These are phyloP conservation scores for Scutellaria barbata DNA, from an alignment of 257 asterid species.

Conservation along the genomic window DNA sequence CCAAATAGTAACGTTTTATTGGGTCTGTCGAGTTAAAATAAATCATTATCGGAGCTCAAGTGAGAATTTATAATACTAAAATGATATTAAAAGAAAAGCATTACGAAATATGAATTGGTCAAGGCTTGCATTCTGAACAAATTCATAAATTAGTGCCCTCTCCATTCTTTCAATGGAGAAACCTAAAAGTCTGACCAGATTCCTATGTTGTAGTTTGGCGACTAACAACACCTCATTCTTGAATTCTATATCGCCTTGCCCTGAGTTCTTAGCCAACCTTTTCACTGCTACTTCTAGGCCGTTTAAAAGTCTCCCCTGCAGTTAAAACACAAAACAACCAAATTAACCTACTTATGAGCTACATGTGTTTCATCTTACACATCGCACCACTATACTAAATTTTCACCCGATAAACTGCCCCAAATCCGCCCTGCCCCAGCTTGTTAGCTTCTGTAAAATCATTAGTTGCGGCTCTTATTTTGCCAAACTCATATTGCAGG, in stretches of 20 bases:
- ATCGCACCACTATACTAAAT: too few relatives aligned
- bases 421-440: conserved; percentile 50
- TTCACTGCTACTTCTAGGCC: conserved; percentile 45
- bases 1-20: too few relatives aligned
- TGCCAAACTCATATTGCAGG: conserved; percentile 26
- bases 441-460: conserved; percentile 35
- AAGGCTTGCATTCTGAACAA: conserved; percentile 38
- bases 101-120: conserved; percentile 47
- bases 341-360: too few relatives aligned
- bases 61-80: too few relatives aligned
- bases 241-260: conserved; percentile 40
- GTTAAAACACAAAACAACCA: not conserved
- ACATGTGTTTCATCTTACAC: not conserved
- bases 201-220: conserved; percentile 43
- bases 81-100: not conserved
- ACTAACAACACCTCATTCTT: conserved; percentile 40
- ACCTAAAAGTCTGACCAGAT: conserved; percentile 44
- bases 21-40: too few relatives aligned
- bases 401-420: conserved; percentile 42
- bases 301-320: conserved; percentile 35
- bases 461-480: conserved; percentile 39
- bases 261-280: conserved; percentile 35
- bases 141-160: conserved; percentile 39
- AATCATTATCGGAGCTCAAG: too few relatives aligned
- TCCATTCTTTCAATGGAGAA: conserved; percentile 30